phyloP scores from a whole-genome alignment of 768 basidiomycete species.

The Pleurotus platypus region DNA sequence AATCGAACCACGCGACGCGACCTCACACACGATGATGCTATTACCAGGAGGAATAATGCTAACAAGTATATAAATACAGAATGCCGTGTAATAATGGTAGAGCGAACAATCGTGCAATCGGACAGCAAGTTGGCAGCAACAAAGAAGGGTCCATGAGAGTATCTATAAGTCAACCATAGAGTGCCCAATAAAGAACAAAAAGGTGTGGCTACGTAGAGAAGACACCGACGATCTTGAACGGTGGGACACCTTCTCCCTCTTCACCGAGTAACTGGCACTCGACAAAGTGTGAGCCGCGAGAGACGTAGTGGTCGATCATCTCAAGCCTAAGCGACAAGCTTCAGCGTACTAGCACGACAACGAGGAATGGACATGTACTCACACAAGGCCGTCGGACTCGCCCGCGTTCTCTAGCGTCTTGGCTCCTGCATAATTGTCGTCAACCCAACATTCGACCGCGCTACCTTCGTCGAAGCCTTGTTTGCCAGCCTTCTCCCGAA shows the following conservation, averaged over 20 bases:
- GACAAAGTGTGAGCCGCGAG: conserved; percentile 88
- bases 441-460: conserved; percentile 92
- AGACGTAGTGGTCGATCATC: conserved; percentile 83
- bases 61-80: no score
- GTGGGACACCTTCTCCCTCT: conserved; percentile 73
- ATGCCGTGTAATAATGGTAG: no score
- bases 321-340: conserved; percentile 47
- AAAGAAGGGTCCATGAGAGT: no score
- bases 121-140: no score
- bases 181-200: no score
- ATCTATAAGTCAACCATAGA: no score
- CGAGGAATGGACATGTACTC: conserved; percentile 5
- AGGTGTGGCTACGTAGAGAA: conserved; percentile 58
- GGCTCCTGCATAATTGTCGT: conserved; percentile 85
- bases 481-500: conserved; percentile 62
- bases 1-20: no score
- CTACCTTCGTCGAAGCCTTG: conserved; percentile 54
- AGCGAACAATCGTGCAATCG: no score
- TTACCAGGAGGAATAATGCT: no score
- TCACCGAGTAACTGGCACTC: conserved; percentile 89
- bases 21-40: no score
- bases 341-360: conserved; percentile 4
- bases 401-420: conserved; percentile 76
- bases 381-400: conserved; percentile 51
- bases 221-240: conserved; percentile 90